These are phyloP conservation scores for Dichotomocladium elegans DNA, from an alignment of 371 early-diverging fungal genomes.

Conservation along the genomic window DNA sequence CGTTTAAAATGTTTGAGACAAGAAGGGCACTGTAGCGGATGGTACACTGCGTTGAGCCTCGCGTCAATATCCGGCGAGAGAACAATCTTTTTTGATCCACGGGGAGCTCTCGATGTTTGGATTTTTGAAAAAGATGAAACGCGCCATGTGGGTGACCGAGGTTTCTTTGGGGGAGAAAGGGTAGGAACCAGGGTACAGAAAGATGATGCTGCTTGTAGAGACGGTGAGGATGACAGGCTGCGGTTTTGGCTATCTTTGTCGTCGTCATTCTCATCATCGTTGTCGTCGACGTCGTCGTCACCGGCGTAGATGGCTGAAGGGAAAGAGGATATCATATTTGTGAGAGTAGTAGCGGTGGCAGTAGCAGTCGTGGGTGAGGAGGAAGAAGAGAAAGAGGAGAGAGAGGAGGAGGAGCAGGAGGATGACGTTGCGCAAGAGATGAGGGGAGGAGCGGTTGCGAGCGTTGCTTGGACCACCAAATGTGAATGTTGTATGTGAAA, in stretches of 20 bases:
- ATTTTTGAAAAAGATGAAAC: slow-evolving; percentile 1
- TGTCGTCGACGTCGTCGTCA: neutral
- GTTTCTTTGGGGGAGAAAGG: neutral
- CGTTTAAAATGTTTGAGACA: slow-evolving; percentile 33
- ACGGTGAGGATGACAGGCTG: neutral
- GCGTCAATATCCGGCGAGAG: slow-evolving; percentile 24
- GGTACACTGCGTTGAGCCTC: slow-evolving; percentile 28
- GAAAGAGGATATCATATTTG: neutral
- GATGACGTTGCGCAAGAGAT: neutral
- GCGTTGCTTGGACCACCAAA: slow-evolving; percentile 1
- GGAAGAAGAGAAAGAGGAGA: neutral
- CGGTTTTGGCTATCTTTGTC: neutral
- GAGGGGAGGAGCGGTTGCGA: neutral
- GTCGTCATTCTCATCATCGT: too few relatives aligned
- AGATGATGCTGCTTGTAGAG: neutral
- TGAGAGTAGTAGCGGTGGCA: neutral
- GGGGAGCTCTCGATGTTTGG: slow-evolving; percentile 8
- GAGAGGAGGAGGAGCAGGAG: neutral
- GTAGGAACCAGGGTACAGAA: neutral
- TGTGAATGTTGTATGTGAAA: slow-evolving; percentile 15
- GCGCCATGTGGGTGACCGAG: neutral
- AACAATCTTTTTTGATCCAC: slow-evolving; percentile 24
- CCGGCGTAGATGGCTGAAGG: neutral
- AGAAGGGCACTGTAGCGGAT: slow-evolving; percentile 41
- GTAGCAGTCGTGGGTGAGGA: neutral